Conservation (phyloP, 257 asterid genomes). For the Solanum peruvianum region DNA sequence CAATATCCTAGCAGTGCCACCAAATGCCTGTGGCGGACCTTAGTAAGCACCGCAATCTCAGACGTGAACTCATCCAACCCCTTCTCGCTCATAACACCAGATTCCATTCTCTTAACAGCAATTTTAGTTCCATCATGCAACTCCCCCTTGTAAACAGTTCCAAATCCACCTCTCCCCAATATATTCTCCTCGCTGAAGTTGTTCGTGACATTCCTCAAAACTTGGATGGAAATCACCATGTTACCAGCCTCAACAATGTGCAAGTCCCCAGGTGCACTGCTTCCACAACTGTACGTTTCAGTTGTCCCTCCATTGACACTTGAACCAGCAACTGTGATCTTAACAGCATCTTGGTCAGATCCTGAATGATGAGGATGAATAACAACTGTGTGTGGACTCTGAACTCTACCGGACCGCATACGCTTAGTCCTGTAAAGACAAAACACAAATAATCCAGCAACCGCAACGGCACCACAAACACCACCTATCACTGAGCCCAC, state of each 20-base stretch:
- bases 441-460: neutral
- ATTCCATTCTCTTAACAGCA: constrained; percentile 12
- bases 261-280: constrained; percentile 1
- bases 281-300: neutral
- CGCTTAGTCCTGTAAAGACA: neutral
- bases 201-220: neutral
- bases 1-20: constrained; percentile 12
- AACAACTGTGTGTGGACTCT: neutral
- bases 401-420: neutral
- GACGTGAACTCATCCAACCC: constrained; percentile 9
- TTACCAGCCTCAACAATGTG: constrained; percentile 5
- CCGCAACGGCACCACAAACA: neutral
- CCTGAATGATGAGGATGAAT: constrained; percentile 7
- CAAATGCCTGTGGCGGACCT: constrained; percentile 12
- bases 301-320: constrained; percentile 2
- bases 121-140: constrained; percentile 8
- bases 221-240: constrained; percentile 1
- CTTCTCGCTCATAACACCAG: constrained; percentile 11
- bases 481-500: constrained; percentile 3
- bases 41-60: constrained; percentile 8
- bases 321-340: neutral
- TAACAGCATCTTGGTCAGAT: neutral
- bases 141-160: neutral
- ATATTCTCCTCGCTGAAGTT: neutral
- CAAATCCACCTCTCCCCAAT: constrained; percentile 3